Evolutionary conservation across 1,284 basidiomycete genomes (phyloP).

Genomic region (Rhodotorula sp.): DNA sequence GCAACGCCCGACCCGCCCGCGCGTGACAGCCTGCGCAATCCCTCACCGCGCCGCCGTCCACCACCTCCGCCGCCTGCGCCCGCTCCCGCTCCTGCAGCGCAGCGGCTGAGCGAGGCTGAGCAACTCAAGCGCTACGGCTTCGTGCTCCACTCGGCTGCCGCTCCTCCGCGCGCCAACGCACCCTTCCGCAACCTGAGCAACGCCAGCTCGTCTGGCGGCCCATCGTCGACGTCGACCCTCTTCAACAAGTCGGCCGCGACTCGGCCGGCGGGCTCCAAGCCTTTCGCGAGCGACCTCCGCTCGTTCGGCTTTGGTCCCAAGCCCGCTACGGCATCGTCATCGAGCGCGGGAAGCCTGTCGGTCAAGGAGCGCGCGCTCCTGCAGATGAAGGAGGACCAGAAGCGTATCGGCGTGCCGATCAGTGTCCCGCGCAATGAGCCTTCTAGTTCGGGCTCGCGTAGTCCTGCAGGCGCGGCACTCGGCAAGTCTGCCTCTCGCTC

Average conservation of each 20-base stretch:
- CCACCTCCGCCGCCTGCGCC: neutral
- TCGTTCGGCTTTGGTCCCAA: neutral
- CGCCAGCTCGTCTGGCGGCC: neutral
- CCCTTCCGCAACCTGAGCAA: neutral
- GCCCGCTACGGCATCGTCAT: neutral
- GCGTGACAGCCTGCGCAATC: no score
- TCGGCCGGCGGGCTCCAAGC: no score
- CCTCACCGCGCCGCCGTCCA: neutral
- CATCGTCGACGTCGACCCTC: neutral
- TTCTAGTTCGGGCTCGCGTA: neutral
- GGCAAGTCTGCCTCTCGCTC: neutral
- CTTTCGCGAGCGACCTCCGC: neutral
- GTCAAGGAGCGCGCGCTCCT: conserved; percentile 14
- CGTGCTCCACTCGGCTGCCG: neutral
- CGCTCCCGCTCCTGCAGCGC: neutral
- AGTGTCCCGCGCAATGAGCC: conserved; percentile 29
- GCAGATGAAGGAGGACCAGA: conserved; percentile 13
- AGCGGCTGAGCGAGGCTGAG: neutral
- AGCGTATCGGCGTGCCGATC: conserved; percentile 30
- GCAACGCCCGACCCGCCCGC: neutral
- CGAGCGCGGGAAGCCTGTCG: neutral
- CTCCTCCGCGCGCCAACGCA: neutral
- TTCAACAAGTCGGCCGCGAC: neutral
- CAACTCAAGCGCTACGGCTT: conserved; percentile 1
- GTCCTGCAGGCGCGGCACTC: neutral